Percentiles rank a stretch among this genome's conserved stretches.
Conservation (phyloP, 2,329 filamentous ascomycete species). For the Colletotrichum melonis region DNA sequence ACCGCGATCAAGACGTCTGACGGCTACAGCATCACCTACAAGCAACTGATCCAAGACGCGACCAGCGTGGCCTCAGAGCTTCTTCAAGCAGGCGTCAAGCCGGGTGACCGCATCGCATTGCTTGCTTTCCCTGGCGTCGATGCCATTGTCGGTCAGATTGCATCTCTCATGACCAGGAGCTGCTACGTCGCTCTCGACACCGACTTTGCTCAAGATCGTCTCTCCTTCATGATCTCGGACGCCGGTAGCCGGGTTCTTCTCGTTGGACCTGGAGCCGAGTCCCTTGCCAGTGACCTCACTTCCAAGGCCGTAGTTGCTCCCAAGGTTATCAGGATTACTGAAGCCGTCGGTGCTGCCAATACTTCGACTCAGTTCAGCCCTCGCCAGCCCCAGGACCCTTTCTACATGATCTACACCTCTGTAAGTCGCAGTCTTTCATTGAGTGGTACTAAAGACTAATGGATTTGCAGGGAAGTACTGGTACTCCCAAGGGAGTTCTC, state of each 20-base stretch:
- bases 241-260: constrained; percentile 28
- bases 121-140: constrained; percentile 37
- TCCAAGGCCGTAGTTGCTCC: not conserved
- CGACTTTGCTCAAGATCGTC: constrained; percentile 41
- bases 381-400: not conserved
- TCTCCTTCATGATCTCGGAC: constrained; percentile 41
- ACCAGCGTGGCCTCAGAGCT: constrained; percentile 39
- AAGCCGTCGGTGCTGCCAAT: not conserved
- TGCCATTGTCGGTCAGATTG: constrained; percentile 39
- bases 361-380: not conserved
- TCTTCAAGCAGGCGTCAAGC: not conserved
- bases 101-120: not conserved
- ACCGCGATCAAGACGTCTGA: constrained; percentile 41
- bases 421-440: not conserved
- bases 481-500: constrained; percentile 41
- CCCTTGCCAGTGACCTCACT: not conserved
- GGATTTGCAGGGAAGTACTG: not conserved
- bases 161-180: constrained; percentile 38
- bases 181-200: constrained; percentile 42
- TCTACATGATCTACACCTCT: not conserved
- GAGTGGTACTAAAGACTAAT: not conserved
- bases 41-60: constrained; percentile 38
- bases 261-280: not conserved
- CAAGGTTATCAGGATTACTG: not conserved
- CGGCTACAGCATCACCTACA: constrained; percentile 39